A percentile compares a stretch with the other conserved stretches of the same genome.
These are phyloP conservation scores for Russula compacta DNA, from an alignment of 768 basidiomycete species.

Conservation along the genomic window DNA sequence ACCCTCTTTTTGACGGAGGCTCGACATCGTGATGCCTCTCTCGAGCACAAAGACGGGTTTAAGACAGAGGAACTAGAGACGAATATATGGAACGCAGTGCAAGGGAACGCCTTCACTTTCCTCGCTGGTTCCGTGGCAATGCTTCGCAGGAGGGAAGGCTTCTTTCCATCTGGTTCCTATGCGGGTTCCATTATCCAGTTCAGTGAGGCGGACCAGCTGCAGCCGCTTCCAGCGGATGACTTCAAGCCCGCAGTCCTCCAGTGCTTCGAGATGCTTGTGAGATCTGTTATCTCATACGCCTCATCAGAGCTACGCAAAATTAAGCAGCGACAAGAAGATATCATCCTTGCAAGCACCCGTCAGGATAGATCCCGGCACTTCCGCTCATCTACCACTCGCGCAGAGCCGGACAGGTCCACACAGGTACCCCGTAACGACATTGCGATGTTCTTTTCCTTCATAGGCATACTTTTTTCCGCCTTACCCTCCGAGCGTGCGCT, in stretches of 20 bases:
- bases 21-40: slow-evolving; percentile 53
- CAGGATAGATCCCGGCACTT: slow-evolving; percentile 50
- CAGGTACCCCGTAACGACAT: slow-evolving; percentile 68
- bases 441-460: slow-evolving; percentile 73
- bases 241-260: slow-evolving; percentile 50
- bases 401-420: slow-evolving; percentile 28
- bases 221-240: slow-evolving; percentile 35
- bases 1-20: slow-evolving; percentile 75
- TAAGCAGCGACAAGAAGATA: slow-evolving; percentile 84
- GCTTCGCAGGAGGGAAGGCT: slow-evolving; percentile 39
- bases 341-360: slow-evolving; percentile 57
- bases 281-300: slow-evolving; percentile 63
- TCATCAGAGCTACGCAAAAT: slow-evolving; percentile 79
- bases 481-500: slow-evolving; percentile 69
- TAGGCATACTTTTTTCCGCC: slow-evolving; percentile 69
- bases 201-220: slow-evolving; percentile 31
- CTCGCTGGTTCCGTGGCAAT: slow-evolving; percentile 52
- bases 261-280: slow-evolving; percentile 62
- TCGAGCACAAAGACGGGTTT: slow-evolving; percentile 59
- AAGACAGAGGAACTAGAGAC: slow-evolving; percentile 73
- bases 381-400: slow-evolving; percentile 30
- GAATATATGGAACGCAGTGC: slow-evolving; percentile 75
- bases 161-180: slow-evolving; percentile 24
- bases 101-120: slow-evolving; percentile 73
- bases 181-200: slow-evolving; percentile 20